Evolutionary conservation across 176 grass and related monocot genomes (phyloP).

Genomic region (bread wheat (Triticum aestivum)): IWGSC_CS_RefSeq_v2.1 NC_057807.1:601037148-601037647

Average conservation of each 20-base stretch:
- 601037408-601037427: not conserved
- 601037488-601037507: not conserved
- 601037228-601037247: not conserved
- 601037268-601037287: not conserved
- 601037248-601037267: not conserved
- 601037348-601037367: not conserved
- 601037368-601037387: not conserved
- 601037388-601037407: not conserved
- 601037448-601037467: constrained; percentile 1
- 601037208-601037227: not conserved
- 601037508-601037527: not conserved
- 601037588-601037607: not conserved
- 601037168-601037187: not conserved
- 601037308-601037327: not conserved
- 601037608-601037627: not conserved
- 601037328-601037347: not conserved
- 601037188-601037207: constrained; percentile 26
- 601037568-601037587: not conserved
- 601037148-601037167: not conserved
- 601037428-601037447: not conserved
- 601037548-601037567: not conserved
- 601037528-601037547: not conserved
- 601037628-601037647: not conserved
- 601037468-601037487: not conserved
- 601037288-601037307: constrained; percentile 1